Evolutionary conservation across 441 rosid species (phyloP).

Genomic region (Croton setiger): DNA sequence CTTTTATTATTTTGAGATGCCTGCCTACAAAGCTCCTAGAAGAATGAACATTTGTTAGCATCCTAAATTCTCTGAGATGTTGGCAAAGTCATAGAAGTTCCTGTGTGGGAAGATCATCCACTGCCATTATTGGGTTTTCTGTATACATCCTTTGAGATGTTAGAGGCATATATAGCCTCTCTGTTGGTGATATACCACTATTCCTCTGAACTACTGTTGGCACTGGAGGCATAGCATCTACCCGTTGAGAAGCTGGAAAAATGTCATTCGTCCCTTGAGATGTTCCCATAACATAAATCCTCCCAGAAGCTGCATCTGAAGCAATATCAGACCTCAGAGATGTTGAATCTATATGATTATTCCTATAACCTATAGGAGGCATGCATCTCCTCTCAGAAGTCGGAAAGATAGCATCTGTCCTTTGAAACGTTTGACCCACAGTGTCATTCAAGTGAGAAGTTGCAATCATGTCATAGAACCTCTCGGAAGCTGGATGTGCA

Average conservation of each 20-base stretch:
- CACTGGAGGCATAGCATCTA: conserved; percentile 22
- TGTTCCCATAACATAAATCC: conserved; percentile 26
- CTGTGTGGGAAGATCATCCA: conserved; percentile 39
- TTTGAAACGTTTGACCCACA: conserved; percentile 19
- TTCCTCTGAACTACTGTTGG: conserved; percentile 33
- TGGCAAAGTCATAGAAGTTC: conserved; percentile 29
- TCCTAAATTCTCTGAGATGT: conserved; percentile 31
- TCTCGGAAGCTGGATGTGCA: conserved; percentile 14
- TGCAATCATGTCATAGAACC: conserved; percentile 22
- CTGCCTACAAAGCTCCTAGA: background rate
- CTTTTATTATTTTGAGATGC: background rate
- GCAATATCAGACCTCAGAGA: conserved; percentile 25
- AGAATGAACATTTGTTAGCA: conserved; percentile 1
- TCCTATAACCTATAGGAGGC: conserved; percentile 28
- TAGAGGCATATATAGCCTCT: conserved; percentile 33
- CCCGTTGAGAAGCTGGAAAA: conserved; percentile 18
- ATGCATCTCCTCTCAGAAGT: conserved; percentile 32
- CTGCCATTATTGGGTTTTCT: conserved; percentile 28
- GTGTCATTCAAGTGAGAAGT: conserved; percentile 21
- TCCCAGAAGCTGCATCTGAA: conserved; percentile 24
- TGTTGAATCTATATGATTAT: conserved; percentile 27
- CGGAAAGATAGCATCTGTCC: conserved; percentile 24
- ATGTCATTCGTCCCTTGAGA: conserved; percentile 20
- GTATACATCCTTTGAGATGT: conserved; percentile 35
- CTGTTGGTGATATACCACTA: conserved; percentile 21